Evolutionary conservation across 2,329 filamentous ascomycete species (phyloP).

Genomic region (Colletotrichum lentis): DNA sequence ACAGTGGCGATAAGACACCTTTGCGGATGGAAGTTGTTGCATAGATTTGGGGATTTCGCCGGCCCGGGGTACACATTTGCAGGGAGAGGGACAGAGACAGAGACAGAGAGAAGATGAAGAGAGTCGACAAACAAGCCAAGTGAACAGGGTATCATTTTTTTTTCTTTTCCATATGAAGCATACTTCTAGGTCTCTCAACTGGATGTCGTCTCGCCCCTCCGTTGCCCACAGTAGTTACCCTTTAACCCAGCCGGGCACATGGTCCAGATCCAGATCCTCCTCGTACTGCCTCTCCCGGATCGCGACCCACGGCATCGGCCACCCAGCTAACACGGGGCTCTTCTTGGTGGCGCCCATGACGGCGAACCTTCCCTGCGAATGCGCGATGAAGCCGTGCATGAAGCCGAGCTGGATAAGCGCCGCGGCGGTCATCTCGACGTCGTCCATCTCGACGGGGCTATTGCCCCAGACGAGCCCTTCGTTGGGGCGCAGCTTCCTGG

Average conservation of each 20-base stretch:
- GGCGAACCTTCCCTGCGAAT: constrained; percentile 78
- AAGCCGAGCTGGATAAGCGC: constrained; percentile 82
- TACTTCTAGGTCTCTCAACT: not conserved
- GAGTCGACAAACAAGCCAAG: not conserved
- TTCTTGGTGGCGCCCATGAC: constrained; percentile 77
- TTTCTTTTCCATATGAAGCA: not conserved
- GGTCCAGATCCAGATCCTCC: constrained; percentile 67
- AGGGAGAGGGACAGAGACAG: not conserved
- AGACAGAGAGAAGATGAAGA: too few species aligned
- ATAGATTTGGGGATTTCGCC: not conserved
- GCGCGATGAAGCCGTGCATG: constrained; percentile 84
- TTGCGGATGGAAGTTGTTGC: not conserved
- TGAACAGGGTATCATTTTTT: constrained; percentile 36
- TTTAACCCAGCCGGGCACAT: constrained; percentile 80
- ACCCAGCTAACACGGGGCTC: constrained; percentile 73
- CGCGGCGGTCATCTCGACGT: constrained; percentile 80
- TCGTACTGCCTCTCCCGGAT: constrained; percentile 68
- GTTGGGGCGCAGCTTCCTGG: constrained; percentile 61
- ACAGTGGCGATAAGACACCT: not conserved
- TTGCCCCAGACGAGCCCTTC: constrained; percentile 72
- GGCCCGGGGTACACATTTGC: not conserved
- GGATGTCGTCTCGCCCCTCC: not conserved
- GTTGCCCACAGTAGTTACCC: constrained; percentile 39
- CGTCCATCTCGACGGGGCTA: constrained; percentile 63
- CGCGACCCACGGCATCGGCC: constrained; percentile 77